Evolutionary conservation across 768 basidiomycete genomes (phyloP).

Genomic region (Hortiboletus flavorubellus): DNA sequence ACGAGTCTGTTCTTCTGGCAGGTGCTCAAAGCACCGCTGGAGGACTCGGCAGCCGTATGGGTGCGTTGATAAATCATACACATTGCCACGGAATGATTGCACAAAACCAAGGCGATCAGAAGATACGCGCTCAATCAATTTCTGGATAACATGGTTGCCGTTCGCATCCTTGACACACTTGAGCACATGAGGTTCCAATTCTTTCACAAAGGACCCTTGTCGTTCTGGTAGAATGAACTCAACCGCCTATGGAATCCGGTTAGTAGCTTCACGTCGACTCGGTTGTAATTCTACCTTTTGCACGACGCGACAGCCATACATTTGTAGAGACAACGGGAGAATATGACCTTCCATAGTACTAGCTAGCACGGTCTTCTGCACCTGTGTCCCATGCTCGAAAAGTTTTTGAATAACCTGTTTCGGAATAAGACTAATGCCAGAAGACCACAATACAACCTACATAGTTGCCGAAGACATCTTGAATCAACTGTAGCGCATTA

Average conservation of each 20-base stretch:
- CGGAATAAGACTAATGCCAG: conserved; percentile 5
- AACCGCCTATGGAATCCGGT: conserved; percentile 56
- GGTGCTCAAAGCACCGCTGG: conserved; percentile 86
- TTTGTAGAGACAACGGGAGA: conserved; percentile 74
- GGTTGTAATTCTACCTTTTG: conserved; percentile 64
- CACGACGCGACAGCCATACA: conserved; percentile 96
- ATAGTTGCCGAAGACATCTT: conserved; percentile 96
- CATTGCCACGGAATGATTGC: conserved; percentile 68
- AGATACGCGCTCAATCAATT: conserved; percentile 77
- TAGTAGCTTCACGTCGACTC: not conserved
- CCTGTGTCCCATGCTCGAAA: conserved; percentile 79
- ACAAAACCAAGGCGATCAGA: conserved; percentile 77
- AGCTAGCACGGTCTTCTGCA: conserved; percentile 69
- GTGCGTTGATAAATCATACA: conserved; percentile 80
- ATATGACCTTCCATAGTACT: conserved; percentile 76
- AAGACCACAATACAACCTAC: conserved; percentile 40
- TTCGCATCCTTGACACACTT: conserved; percentile 88
- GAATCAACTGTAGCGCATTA: conserved; percentile 71
- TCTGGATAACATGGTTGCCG: conserved; percentile 95
- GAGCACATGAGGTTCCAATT: conserved; percentile 77
- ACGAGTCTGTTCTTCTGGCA: conserved; percentile 64
- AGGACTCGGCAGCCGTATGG: conserved; percentile 94
- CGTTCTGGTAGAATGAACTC: conserved; percentile 79
- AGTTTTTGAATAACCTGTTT: conserved; percentile 87
- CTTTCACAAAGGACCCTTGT: conserved; percentile 69